Percentiles rank a stretch among this genome's conserved stretches.
Evolutionary conservation across 208 protist species (phyloP).

Genomic region (Acanthamoeba healyi): DNA sequence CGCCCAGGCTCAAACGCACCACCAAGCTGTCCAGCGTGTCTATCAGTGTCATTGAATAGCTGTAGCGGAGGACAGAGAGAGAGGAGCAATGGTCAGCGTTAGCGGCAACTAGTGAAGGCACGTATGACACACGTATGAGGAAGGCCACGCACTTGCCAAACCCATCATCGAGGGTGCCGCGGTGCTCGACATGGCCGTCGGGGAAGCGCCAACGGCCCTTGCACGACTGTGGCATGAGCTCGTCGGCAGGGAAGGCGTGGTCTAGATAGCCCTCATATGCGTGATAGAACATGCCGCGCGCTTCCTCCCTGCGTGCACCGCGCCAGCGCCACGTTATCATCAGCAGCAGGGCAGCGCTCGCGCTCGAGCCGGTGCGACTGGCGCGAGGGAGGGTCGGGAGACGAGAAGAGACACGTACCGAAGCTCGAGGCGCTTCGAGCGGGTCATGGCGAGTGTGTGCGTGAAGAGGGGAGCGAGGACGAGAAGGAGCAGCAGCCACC

Average conservation of each 20-base stretch:
- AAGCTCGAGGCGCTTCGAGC: too few relatives aligned
- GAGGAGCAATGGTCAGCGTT: not conserved
- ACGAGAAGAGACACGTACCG: too few relatives aligned
- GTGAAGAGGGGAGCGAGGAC: too few relatives aligned
- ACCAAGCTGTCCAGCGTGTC: conserved; percentile 60
- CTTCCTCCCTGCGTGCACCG: conserved; percentile 82
- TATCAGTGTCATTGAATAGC: not conserved
- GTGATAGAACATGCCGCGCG: conserved; percentile 92
- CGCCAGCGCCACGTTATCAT: too few relatives aligned
- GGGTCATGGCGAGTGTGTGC: too few relatives aligned
- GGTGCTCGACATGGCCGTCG: conserved; percentile 13
- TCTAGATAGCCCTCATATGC: conserved; percentile 91
- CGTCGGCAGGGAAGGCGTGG: conserved; percentile 93
- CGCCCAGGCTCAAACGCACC: too few relatives aligned
- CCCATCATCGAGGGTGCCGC: not conserved
- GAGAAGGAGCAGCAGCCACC: too few relatives aligned
- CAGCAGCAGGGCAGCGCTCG: too few relatives aligned
- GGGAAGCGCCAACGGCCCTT: conserved; percentile 59
- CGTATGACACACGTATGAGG: not conserved
- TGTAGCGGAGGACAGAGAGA: not conserved
- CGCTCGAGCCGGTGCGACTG: too few relatives aligned
- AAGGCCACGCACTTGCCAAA: not conserved
- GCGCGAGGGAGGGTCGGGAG: too few relatives aligned
- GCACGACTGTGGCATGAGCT: conserved; percentile 90
- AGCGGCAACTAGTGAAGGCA: too few relatives aligned